Percentiles rank a stretch among this genome's conserved stretches.
Conservation (phyloP, 2,329 filamentous ascomycete species). For the Hypomyces rosellus region DNA sequence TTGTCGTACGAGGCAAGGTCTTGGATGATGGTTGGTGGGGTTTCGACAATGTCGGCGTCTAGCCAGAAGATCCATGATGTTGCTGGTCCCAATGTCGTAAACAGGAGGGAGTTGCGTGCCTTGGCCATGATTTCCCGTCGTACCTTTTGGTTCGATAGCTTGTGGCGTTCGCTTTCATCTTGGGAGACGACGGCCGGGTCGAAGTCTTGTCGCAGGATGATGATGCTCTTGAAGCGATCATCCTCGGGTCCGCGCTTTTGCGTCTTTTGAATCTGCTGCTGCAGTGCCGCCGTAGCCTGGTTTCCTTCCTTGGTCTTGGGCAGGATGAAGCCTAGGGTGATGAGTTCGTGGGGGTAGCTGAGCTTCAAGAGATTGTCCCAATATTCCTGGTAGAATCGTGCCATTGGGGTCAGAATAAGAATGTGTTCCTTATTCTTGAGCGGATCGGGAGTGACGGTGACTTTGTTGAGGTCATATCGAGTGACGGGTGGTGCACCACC, state of each 20-base stretch:
- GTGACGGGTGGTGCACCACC: conserved; percentile 70
- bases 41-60: conserved; percentile 87
- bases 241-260: conserved; percentile 71
- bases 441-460: conserved; percentile 74
- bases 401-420: conserved; percentile 87
- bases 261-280: conserved; percentile 77
- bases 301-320: conserved; percentile 93
- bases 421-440: conserved; percentile 76
- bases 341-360: conserved; percentile 85
- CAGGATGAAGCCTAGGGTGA: conserved; percentile 92
- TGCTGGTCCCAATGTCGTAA: conserved; percentile 84
- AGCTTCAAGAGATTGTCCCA: conserved; percentile 89
- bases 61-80: conserved; percentile 98
- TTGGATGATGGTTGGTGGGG: conserved; percentile 77
- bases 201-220: conserved; percentile 92
- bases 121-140: conserved; percentile 86
- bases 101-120: conserved; percentile 88
- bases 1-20: conserved; percentile 84
- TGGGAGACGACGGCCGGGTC: conserved; percentile 76
- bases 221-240: conserved; percentile 84
- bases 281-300: conserved; percentile 71
- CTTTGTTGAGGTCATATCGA: conserved; percentile 91
- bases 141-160: conserved; percentile 81
- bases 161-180: conserved; percentile 82
- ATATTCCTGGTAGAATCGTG: conserved; percentile 88